Conservation (phyloP, 306 rosid species). For the Arachis hypogaea region DNA sequence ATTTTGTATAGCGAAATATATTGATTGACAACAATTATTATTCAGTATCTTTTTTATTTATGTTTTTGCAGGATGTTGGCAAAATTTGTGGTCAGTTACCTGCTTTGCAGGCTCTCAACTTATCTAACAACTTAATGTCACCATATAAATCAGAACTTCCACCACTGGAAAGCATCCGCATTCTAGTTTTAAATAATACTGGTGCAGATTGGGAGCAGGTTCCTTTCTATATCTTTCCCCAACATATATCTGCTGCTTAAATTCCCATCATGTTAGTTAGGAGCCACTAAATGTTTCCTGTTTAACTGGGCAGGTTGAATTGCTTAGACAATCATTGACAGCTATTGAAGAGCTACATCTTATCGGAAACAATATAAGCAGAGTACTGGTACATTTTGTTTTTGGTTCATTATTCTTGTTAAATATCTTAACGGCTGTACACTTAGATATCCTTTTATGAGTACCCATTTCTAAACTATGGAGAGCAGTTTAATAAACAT, state of each 20-base stretch:
- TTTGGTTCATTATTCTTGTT: constrained; percentile 18
- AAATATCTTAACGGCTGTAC: too few relatives aligned
- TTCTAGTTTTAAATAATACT: constrained; percentile 75
- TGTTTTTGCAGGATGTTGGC: constrained; percentile 74
- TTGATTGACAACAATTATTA: constrained; percentile 21
- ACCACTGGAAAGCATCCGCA: constrained; percentile 54
- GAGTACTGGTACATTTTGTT: constrained; percentile 57
- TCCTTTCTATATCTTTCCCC: constrained; percentile 31
- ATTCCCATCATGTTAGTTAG: constrained; percentile 5
- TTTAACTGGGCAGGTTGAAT: constrained; percentile 68
- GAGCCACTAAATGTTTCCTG: constrained; percentile 38
- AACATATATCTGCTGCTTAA: constrained; percentile 1
- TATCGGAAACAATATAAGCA: constrained; percentile 77
- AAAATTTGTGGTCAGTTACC: constrained; percentile 78
- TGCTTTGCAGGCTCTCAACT: constrained; percentile 64
- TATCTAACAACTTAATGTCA: constrained; percentile 74
- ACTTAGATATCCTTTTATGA: too few relatives aligned
- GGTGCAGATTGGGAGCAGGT: constrained; percentile 85
- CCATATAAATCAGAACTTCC: constrained; percentile 58
- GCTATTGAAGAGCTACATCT: constrained; percentile 88
- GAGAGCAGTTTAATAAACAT: constrained; percentile 2
- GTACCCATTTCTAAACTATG: neutral
- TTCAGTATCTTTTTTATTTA: constrained; percentile 31
- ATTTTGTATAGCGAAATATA: constrained; percentile 8
- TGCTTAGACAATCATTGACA: constrained; percentile 63